Evolutionary conservation across 2,329 filamentous ascomycete genomes (phyloP), one percentile per base, ranked within the genome.

Genomic region (Metarhizium rileyi): DNA sequence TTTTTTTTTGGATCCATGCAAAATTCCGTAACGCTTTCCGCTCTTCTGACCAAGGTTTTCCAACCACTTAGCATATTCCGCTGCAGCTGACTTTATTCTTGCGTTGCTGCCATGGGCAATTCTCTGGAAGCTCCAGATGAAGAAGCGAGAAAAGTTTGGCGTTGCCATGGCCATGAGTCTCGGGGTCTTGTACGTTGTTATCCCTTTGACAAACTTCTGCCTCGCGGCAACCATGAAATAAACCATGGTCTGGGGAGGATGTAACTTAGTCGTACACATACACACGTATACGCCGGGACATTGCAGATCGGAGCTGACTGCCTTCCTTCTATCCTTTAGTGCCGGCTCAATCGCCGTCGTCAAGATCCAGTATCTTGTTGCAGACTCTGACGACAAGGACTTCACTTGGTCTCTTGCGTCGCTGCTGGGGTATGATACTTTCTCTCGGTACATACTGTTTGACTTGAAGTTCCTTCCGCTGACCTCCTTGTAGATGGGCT

Each of bases 121-220:
- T 12, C 44, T 52, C 10, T 52, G 50, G 50, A 49, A 49, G 6
- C 47, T 52, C 16, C 47, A 49, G 16, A 52, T 52, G 47, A 49
- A 47, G 38, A 52, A 25, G 30, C 44, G 47, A 4, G 47, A 49
- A 22, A 52, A 52, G 38, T 49, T 49, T 27, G 50, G 50, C 22
- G 50, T 52, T 10, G 50, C 50, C 9, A 18, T 49, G n/a, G 50
- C 50, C 18, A 49, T 49, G 50, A 52, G 50, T 33, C 44, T 52
- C 12, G 50, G 50, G 16, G 38, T 52, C n/a, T 52, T 52, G 50
- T 52, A 47, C 20, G 50, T 49, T 14, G 8, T 40, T 6, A 27
- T 28, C 1, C 7, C 4, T 14, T 23, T 35, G 18, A 4, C n/a
- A 28, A 28, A 10, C 27, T 28, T 10, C 10, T 10, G 27, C 10